Percentiles rank a stretch among this genome's conserved stretches.
Evolutionary conservation across 345 rosid genomes (phyloP).

Genomic region (Bruguiera gymnorhiza): DNA sequence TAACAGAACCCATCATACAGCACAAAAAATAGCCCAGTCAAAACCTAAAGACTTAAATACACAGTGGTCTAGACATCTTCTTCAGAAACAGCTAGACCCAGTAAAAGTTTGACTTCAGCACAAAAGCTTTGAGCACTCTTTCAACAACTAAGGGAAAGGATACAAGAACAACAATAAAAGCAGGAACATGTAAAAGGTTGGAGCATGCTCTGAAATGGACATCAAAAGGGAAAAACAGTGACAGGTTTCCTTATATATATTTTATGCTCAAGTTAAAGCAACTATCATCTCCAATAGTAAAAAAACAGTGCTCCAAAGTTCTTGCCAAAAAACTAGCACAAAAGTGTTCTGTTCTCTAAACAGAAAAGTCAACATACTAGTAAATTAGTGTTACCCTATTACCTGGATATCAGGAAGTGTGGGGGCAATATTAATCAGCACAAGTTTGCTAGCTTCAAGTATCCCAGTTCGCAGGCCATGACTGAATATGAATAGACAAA

Average conservation of each 20-base stretch:
- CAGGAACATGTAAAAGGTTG: not conserved
- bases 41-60: not conserved
- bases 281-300: not conserved
- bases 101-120: too few species aligned
- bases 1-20: not conserved
- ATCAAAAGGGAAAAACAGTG: not conserved
- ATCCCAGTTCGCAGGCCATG: constrained; percentile 97
- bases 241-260: too few species aligned
- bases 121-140: not conserved
- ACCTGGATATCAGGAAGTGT: constrained; percentile 90
- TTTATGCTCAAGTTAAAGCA: not conserved
- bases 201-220: not conserved
- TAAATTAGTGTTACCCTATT: constrained; percentile 1
- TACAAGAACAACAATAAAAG: not conserved
- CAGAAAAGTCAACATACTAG: constrained; percentile 2
- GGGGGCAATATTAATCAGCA: constrained; percentile 85
- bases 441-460: constrained; percentile 83
- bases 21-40: not conserved
- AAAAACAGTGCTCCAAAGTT: not conserved
- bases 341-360: not conserved
- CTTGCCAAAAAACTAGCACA: not conserved
- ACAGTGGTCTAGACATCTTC: not conserved
- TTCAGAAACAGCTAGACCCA: not conserved
- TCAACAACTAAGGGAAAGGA: not conserved
- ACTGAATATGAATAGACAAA: constrained; percentile 38